Conservation (phyloP, 2,329 filamentous ascomycete species). For the Fusarium pilosicola region DNA sequence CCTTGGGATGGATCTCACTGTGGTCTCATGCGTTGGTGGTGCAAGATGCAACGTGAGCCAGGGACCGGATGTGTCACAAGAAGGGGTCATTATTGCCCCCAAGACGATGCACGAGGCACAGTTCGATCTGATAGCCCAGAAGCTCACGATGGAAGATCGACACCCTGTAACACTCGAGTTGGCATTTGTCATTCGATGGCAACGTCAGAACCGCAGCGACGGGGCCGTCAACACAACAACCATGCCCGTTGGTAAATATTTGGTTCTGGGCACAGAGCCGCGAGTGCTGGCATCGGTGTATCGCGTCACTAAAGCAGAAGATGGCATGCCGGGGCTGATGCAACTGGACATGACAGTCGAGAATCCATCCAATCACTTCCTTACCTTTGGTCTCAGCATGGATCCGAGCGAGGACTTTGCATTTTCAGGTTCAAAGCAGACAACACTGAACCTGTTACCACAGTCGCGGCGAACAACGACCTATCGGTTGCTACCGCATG, state of each 20-base stretch:
- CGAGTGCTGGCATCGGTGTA: constrained; percentile 76
- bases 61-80: constrained; percentile 50
- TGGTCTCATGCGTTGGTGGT: constrained; percentile 69
- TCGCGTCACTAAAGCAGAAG: constrained; percentile 49
- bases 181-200: constrained; percentile 81
- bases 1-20: constrained; percentile 67
- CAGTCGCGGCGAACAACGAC: constrained; percentile 78
- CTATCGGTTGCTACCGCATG: constrained; percentile 78
- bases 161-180: constrained; percentile 79
- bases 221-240: constrained; percentile 67
- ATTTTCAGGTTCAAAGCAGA: constrained; percentile 88
- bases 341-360: constrained; percentile 76
- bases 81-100: constrained; percentile 65
- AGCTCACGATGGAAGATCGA: constrained; percentile 83
- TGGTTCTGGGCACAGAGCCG: constrained; percentile 84
- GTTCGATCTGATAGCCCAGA: constrained; percentile 80
- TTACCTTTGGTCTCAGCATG: constrained; percentile 93
- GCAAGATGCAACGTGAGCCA: constrained; percentile 66
- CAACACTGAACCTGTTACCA: constrained; percentile 82
- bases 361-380: constrained; percentile 92
- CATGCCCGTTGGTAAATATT: constrained; percentile 81
- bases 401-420: constrained; percentile 93
- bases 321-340: constrained; percentile 50
- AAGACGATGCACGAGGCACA: constrained; percentile 76
- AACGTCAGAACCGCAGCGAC: constrained; percentile 58